Evolutionary conservation across 805 yeast species (phyloP).

Genomic region (Ogataea henricii): DNA sequence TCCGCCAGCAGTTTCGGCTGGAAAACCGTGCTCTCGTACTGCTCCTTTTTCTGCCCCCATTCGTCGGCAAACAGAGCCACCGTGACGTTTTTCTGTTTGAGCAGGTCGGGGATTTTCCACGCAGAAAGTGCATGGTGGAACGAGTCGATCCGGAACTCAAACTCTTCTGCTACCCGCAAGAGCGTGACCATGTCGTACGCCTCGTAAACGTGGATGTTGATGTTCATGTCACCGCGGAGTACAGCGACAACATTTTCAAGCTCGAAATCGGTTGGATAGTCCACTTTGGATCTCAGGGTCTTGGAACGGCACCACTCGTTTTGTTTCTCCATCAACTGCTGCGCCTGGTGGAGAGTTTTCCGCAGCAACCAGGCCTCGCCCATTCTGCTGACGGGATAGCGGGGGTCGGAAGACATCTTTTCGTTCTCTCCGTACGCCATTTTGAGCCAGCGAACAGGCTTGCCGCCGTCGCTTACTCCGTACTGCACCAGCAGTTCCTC

Average conservation of each 20-base stretch:
- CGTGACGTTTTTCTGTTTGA: not conserved
- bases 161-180: not conserved
- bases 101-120: not conserved
- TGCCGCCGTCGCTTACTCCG: not conserved
- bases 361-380: not conserved
- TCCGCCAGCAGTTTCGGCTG: not conserved
- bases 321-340: not conserved
- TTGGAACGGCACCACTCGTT: not conserved
- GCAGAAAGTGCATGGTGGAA: not conserved
- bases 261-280: not conserved
- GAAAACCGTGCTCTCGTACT: not conserved
- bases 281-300: not conserved
- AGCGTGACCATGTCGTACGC: not conserved
- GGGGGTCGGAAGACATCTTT: not conserved
- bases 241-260: not conserved
- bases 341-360: not conserved
- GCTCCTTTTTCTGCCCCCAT: slow-evolving; percentile 1
- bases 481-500: not conserved
- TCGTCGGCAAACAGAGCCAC: not conserved
- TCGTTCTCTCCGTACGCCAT: not conserved
- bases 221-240: not conserved
- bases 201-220: not conserved
- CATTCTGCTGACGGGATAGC: not conserved
- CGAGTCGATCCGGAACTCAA: not conserved
- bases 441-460: not conserved